Percentiles rank a stretch among this genome's conserved stretches.
Conservation (phyloP, 2,329 filamentous ascomycete species). For the Coleophoma crateriformis region DNA sequence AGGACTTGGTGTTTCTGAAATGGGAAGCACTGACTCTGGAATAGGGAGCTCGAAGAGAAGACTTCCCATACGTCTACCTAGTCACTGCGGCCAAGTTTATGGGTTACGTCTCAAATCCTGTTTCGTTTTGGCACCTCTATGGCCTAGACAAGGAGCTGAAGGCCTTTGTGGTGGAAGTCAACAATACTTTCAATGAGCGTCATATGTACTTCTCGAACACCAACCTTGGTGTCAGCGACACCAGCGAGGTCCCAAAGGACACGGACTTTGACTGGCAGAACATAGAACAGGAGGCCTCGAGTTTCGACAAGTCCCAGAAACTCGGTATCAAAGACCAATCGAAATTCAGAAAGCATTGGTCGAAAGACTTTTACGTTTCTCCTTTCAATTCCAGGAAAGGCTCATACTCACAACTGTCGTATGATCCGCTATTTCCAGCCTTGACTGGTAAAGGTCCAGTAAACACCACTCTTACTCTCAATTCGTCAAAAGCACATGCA, state of each 20-base stretch:
- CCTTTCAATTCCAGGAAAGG: constrained; percentile 64
- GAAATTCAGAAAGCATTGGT: constrained; percentile 47
- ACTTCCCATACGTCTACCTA: constrained; percentile 65
- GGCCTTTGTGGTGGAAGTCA: constrained; percentile 67
- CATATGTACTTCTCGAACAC: constrained; percentile 57
- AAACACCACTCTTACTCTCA: constrained; percentile 54
- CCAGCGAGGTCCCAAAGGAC: neutral
- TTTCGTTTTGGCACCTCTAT: constrained; percentile 78
- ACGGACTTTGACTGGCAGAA: constrained; percentile 8
- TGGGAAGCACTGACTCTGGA: neutral
- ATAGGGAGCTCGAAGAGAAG: constrained; percentile 51
- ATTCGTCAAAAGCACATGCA: constrained; percentile 45
- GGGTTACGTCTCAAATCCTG: constrained; percentile 68
- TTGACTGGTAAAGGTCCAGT: constrained; percentile 37
- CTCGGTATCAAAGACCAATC: neutral
- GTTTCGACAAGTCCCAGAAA: constrained; percentile 7
- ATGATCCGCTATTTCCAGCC: constrained; percentile 38
- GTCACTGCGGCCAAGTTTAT: constrained; percentile 65
- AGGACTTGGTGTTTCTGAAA: neutral
- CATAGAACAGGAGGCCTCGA: constrained; percentile 7
- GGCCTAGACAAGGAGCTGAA: constrained; percentile 47
- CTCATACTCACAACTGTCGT: constrained; percentile 43
- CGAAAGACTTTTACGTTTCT: constrained; percentile 72
- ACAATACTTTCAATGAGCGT: constrained; percentile 71
- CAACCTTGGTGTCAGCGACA: constrained; percentile 19